These are phyloP conservation scores for Parasitella parasitica DNA, from an alignment of 371 early-diverging fungal species.

Conservation along the genomic window DNA sequence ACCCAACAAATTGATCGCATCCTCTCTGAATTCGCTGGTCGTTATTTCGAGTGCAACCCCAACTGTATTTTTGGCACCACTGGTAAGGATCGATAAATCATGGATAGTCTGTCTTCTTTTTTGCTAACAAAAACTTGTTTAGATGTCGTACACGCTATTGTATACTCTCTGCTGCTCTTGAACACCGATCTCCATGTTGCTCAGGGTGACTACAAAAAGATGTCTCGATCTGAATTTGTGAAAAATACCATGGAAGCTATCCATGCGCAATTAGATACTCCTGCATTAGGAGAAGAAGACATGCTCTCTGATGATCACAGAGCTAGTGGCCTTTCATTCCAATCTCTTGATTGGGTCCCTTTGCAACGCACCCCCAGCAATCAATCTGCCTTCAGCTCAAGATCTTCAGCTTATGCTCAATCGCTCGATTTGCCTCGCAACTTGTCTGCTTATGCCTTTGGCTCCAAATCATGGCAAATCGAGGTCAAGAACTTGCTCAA, in stretches of 20 bases:
- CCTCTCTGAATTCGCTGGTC: conserved; percentile 64
- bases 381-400: conserved; percentile 3
- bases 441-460: background rate
- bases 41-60: conserved; percentile 78
- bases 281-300: conserved; percentile 12
- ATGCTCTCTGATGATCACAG: conserved; percentile 5
- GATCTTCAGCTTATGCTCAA: conserved; percentile 4
- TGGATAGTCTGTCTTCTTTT: background rate
- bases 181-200: conserved; percentile 91
- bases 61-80: conserved; percentile 42
- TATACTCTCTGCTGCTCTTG: conserved; percentile 81
- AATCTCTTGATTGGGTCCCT: conserved; percentile 7
- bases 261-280: conserved; percentile 17
- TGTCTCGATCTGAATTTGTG: conserved; percentile 56
- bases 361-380: conserved; percentile 21
- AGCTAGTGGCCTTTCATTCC: conserved; percentile 7
- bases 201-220: conserved; percentile 55
- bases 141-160: conserved; percentile 78
- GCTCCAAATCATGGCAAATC: conserved; percentile 25
- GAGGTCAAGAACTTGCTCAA: conserved; percentile 22
- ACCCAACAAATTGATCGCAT: conserved; percentile 86
- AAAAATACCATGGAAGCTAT: conserved; percentile 53
- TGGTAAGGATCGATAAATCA: conserved; percentile 11
- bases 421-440: conserved; percentile 6
- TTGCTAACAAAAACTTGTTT: background rate